Base-by-base conservation (phyloP, 768 basidiomycete species). In the Suillus cothurnatus region DNA sequence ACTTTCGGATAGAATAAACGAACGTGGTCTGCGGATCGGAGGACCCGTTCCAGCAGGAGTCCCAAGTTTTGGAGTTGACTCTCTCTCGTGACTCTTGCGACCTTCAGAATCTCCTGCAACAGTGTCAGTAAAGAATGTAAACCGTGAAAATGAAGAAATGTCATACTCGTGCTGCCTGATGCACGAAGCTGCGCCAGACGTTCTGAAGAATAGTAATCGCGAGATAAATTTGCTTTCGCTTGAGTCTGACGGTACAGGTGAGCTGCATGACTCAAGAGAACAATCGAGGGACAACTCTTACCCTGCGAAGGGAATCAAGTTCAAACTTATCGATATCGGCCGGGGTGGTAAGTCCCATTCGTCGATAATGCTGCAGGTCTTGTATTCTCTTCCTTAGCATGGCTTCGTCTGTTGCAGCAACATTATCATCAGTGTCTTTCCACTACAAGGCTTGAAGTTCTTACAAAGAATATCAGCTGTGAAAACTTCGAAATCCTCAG, bases 251-350 rank as follows among this genome's bases (percentile, higher is more conserved):
- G 17, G 38, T 21, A 11, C 28, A 23, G 12, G 21, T 47, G 8
- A 62, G 60, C n/a, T n/a, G 39, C 28, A 28, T 31, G 26, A 17
- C 12, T 15, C 49, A 36, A 15, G 31, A 56, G 12, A 28, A 14
- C 49, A 31, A 36, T 36, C 23, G 28, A 52, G 36, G 52, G 23
- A 23, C 19, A 52, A 8, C 39, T 34, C 89, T 64, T 71, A 95
- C 95, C 69, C 94, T 81, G 69, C 90, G 90, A 34, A 84, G 79
- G 61, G 87, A 80, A 72, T 94, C 93, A 43, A 79, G 76, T 55
- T 95, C 93, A 71, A 94, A 98, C 71, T 91, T 93, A 49, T 97
- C 94, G 39, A 96, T 92, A 68, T 98, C 97, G n/a, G 89, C 89
- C 9, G 88, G 78, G 2, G 91, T 92, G 2, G 88, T 88, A 32